Evolutionary conservation across 371 early-diverging fungal species (phyloP), one percentile per base, ranked within the genome.

Genomic region (Rhizopus microsporus): DNA sequence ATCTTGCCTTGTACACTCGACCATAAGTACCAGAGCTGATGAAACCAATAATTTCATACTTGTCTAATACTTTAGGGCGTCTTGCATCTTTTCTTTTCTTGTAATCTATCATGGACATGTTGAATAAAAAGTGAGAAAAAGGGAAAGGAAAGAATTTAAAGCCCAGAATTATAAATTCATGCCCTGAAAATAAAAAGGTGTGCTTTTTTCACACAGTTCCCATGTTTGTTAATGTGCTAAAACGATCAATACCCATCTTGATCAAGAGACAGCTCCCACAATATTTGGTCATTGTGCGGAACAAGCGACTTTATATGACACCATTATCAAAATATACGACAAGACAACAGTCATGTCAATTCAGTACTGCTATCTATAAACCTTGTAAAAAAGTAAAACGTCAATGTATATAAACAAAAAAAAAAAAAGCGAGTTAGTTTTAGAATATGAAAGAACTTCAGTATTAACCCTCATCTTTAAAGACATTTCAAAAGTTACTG

Each of bases 11-110:
- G 78, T 91, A 96, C 0, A 96, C 97, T 45, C 92, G 82, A 16
- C 97, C 97, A 63, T 96, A 96, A 0, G 97, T 96, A 39, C 97
- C 97, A 7, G 93, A 92, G 55, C 90, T 90, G 47, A 95, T 93
- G 61, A 93, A 95, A 10, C 94, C 94, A 34, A 91, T 71, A 35
- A 94, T 88, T 57, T 89, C 86, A 71, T 94, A 94, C 66, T 90
- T 91, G 51, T 87, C 82, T 39, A 79, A 72, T 7, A 93, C 82
- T 60, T 78, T 79, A 47, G 85, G 75, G 9, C 91, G 84, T 55
- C 74, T 61, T 1, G 81, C 77, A 66, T 89, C 88, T 12, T 83
- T 71, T 52, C 69, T 81, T 7, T 63, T 55, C 58, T 85, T 84
- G 62, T 85, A 85, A 59, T 81, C 84, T 57, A 77, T 67, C 82